phyloP scores from a whole-genome alignment of 345 rosid genomes.

The Gossypioides kirkii region DNA sequence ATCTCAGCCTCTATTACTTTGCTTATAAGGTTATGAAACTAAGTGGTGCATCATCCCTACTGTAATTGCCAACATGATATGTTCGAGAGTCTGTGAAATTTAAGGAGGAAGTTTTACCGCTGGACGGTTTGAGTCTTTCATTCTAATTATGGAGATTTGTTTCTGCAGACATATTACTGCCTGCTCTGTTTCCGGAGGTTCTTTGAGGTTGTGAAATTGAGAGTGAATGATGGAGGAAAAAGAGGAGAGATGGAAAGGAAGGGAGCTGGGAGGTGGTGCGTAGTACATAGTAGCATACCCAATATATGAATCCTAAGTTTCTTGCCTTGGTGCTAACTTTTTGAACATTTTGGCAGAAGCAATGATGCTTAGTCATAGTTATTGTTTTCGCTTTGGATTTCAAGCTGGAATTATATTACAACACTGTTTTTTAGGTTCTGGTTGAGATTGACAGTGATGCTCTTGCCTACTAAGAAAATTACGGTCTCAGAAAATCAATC shows the following conservation, averaged over 20 bases:
- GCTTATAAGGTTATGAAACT: constrained; percentile 9
- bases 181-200: background rate
- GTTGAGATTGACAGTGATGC: background rate
- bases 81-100: background rate
- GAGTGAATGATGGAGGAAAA: background rate
- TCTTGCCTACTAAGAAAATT: background rate
- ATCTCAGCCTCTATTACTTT: background rate
- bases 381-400: background rate
- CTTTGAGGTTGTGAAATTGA: background rate
- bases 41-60: background rate
- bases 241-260: background rate
- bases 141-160: background rate
- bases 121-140: background rate
- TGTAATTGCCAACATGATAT: background rate
- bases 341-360: background rate
- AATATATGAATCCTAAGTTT: background rate
- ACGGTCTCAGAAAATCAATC: background rate
- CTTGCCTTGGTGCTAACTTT: background rate
- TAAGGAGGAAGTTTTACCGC: background rate
- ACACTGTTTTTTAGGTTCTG: background rate
- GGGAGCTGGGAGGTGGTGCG: background rate
- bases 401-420: background rate
- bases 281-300: background rate
- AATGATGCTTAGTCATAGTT: background rate
- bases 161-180: background rate